Evolutionary conservation across 192 early-diverging fungal genomes (phyloP), one percentile per base, ranked within the genome.

Genomic region (Haplosporangium gracile): DNA sequence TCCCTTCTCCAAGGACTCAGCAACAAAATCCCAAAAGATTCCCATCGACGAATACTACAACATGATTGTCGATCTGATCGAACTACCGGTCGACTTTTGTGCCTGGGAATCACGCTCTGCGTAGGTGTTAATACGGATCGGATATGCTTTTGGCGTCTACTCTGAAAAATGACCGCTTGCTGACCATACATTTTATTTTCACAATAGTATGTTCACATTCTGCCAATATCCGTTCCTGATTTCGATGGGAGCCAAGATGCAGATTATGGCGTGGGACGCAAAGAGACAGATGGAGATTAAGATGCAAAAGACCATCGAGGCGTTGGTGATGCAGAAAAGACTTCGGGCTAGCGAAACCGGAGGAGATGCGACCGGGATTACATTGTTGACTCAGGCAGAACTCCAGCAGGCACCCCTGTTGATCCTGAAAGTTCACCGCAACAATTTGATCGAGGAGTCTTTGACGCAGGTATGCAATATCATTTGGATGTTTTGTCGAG

Each of bases 1-100:
- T 5, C 74, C 83, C 11, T 68, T 36, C 51, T 20, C 68, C 38
- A 49, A 38, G 16, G 93, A 94, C 72, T 94, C 95, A 5, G 96
- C 97, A 5, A 96, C 97, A 77, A 91, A 90, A 22, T 88, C 94
- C 51, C 88, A 93, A 26, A 89, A 93, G 38, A 82, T 97, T 40
- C 89, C 91, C 4, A 86, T 97, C 24, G 94, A 92, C 8, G 93
- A 93, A 47, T 98, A 98, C 75, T 99, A 98, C 84, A 98, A 97
- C 82, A 93, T 93, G 49, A 90, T 92, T 65, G 91, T 96, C 5
- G 95, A 97, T 68, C 91, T 90, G 43, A 92, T 97, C 75, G 91
- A 96, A 39, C 79, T 96, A 18, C 88, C 93, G 29, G 92, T 90
- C 2, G 96, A 97, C 78, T 97, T 92, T 78, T 91, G 94, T 45